These are phyloP conservation scores for Arthrinium puccinioides DNA, from an alignment of 2,329 filamentous ascomycete species.

Conservation along the genomic window DNA sequence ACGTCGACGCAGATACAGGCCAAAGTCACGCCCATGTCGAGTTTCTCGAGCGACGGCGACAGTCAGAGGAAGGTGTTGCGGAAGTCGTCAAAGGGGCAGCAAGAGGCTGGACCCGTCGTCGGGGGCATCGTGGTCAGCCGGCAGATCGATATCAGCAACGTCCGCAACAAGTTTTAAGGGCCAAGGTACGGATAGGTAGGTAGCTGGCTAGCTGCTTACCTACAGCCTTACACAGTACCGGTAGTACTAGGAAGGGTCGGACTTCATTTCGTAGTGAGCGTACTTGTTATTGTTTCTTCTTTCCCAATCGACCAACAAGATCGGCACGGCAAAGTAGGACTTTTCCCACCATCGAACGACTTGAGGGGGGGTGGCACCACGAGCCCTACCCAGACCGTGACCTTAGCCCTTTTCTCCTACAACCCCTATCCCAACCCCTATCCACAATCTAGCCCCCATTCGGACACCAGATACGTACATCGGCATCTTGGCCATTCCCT, in stretches of 20 bases:
- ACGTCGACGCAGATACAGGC: no score
- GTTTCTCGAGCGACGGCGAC: constrained; percentile 8
- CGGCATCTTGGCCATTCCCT: no score
- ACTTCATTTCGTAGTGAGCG: neutral
- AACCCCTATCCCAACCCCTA: no score
- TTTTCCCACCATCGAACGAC: no score
- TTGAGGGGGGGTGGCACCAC: no score
- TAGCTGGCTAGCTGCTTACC: neutral
- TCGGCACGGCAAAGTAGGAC: neutral
- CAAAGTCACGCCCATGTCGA: no score
- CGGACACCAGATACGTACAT: no score
- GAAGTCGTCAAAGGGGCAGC: neutral
- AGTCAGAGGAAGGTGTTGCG: constrained; percentile 8
- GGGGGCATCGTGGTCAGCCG: constrained; percentile 7
- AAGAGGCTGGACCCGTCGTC: neutral
- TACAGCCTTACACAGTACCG: neutral
- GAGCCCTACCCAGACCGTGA: no score
- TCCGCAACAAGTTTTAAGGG: no score
- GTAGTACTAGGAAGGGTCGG: neutral
- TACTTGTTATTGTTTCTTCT: neutral
- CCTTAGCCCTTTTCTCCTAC: no score
- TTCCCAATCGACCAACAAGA: neutral
- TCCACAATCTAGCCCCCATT: no score
- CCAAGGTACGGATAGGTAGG: no score
- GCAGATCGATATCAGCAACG: constrained; percentile 5